A percentile compares a stretch with the other conserved stretches of the same genome.
phyloP scores from a whole-genome alignment of 768 basidiomycete species.

The Rhizopogon roseolus region DNA sequence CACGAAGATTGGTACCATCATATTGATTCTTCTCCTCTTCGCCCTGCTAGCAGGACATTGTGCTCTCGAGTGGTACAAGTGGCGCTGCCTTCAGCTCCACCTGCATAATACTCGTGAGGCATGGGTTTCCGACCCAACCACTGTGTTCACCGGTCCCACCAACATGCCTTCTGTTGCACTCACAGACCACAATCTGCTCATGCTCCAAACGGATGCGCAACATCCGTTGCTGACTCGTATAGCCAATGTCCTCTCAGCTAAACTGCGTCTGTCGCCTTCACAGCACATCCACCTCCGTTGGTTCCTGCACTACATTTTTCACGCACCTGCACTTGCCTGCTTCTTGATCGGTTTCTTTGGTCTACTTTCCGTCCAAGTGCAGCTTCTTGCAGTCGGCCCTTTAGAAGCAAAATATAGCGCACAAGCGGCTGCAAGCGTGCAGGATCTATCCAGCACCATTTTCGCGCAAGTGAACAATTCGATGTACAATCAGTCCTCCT shows the following conservation, averaged over 20 bases:
- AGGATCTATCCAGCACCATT: conserved; percentile 68
- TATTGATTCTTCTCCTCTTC: conserved; percentile 69
- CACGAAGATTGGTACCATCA: conserved; percentile 71
- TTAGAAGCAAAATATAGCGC: conserved; percentile 65
- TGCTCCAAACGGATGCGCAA: conserved; percentile 60
- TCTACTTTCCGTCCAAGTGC: conserved; percentile 79
- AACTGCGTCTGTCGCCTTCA: conserved; percentile 51
- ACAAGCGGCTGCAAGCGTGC: conserved; percentile 53
- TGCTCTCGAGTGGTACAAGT: conserved; percentile 85
- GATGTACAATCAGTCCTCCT: conserved; percentile 76
- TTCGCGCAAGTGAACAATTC: conserved; percentile 72
- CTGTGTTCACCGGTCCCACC: conserved; percentile 33
- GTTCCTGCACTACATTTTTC: conserved; percentile 90
- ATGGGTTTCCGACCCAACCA: conserved; percentile 70
- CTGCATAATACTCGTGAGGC: conserved; percentile 69
- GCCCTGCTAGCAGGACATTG: conserved; percentile 71
- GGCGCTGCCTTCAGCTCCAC: conserved; percentile 64
- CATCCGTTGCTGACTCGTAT: conserved; percentile 75
- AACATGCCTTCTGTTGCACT: conserved; percentile 51
- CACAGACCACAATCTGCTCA: conserved; percentile 73
- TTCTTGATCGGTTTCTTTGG: conserved; percentile 93
- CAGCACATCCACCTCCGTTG: conserved; percentile 74
- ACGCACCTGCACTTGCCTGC: conserved; percentile 85
- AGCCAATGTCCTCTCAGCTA: conserved; percentile 45
- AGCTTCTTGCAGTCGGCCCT: conserved; percentile 74